A percentile compares a stretch with the other conserved stretches of the same genome.
phyloP scores from a whole-genome alignment of 176 grass and related monocot genomes.

The Musa acuminata region DNA sequence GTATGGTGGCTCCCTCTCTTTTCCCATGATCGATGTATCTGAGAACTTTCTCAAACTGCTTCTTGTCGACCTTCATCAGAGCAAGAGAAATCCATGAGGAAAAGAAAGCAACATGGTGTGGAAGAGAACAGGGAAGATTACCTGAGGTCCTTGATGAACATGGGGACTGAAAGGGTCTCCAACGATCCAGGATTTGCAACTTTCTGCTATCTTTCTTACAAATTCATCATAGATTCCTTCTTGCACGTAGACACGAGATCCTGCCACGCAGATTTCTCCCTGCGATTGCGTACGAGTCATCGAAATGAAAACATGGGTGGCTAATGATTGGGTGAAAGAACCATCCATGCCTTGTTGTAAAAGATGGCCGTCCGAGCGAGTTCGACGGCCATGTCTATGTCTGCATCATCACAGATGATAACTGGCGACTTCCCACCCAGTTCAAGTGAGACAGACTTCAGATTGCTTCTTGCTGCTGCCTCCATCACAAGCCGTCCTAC shows the following conservation, averaged over 20 bases:
- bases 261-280: slow-evolving; percentile 73
- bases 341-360: slow-evolving; percentile 59
- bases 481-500: slow-evolving; percentile 66
- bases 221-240: slow-evolving; percentile 87
- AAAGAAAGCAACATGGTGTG: background rate
- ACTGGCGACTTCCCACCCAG: slow-evolving; percentile 78
- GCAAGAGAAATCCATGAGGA: background rate
- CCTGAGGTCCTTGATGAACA: slow-evolving; percentile 75
- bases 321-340: background rate
- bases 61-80: slow-evolving; percentile 51
- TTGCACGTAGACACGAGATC: slow-evolving; percentile 78
- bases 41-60: slow-evolving; percentile 74
- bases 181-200: slow-evolving; percentile 48
- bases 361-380: slow-evolving; percentile 41
- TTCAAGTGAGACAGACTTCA: slow-evolving; percentile 77
- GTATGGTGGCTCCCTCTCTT: slow-evolving; percentile 57
- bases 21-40: slow-evolving; percentile 58
- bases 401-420: slow-evolving; percentile 76
- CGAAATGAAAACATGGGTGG: background rate
- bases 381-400: slow-evolving; percentile 65
- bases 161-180: slow-evolving; percentile 74
- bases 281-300: background rate
- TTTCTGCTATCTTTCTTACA: slow-evolving; percentile 45
- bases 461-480: slow-evolving; percentile 65
- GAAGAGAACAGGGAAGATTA: background rate